Base-by-base conservation (phyloP, 2,329 filamentous ascomycete species). In the Chaetomium olivaceum region DNA sequence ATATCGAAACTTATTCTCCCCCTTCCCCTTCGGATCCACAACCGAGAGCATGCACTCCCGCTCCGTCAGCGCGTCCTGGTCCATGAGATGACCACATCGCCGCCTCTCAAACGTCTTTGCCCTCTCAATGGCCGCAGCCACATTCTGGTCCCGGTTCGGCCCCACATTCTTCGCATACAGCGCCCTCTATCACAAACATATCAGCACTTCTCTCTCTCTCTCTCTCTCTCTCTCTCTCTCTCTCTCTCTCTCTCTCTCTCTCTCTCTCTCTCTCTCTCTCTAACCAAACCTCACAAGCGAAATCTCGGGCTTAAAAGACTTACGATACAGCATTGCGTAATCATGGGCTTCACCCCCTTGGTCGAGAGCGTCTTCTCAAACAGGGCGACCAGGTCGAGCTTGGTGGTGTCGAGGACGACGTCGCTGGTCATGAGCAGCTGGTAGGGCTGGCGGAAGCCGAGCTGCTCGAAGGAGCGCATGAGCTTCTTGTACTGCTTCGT, bases 371-470 rank as follows among this genome's bases (percentile, higher is more conserved):
- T 68, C 68, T 72, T 73, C 58, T 73, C 68, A 58, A 73, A 70
- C 58, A 73, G 57, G 54, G 23, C 39, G 14, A 72, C 39, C 25
- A 73, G 55, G 48, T 73, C 72, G 12, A 73, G 67, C 66, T 87
- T 86, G 70, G 90, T 87, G 25, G 93, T 89, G 76, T 96, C 92
- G 74, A 87, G 85, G 60, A 98, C 85, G 72, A 98, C 91, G 70
- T 93, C 88, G 66, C 92, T 91, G 75, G 97, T 93, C 67, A 97
- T 88, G 52, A 97, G 82, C 60, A 96, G 89, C 80, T 98, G 95
- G 80, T 97, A 98, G 12, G 95, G 93, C 79, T 95, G 91, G 72
- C 93, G 91, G 78, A 97, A 97, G 67, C 91, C 90, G 76, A 72
- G 67, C 63, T 68, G 66, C 69, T 72, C 67, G 50, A 73, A 73